Evolutionary conservation across 352 stramenopile species (phyloP).

Genomic region (Phytophthora macrochlamydospora): DNA sequence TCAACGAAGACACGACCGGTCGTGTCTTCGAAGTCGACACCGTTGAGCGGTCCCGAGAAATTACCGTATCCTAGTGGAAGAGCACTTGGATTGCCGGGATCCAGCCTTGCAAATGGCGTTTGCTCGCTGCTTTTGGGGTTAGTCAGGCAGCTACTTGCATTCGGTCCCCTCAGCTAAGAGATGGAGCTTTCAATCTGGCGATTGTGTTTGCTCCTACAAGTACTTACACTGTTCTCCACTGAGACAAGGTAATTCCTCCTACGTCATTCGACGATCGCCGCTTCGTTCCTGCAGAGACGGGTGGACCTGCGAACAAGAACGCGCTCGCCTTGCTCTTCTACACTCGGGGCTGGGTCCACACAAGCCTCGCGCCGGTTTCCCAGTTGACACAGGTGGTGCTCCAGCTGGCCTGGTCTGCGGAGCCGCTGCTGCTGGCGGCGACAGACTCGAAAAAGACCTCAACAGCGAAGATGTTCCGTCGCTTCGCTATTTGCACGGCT

Average conservation of each 20-base stretch:
- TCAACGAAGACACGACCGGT: conserved; percentile 28
- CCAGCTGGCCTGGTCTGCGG: not conserved
- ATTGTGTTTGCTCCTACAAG: no score
- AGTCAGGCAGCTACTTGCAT: no score
- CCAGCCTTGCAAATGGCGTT: no score
- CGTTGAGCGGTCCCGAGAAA: no score
- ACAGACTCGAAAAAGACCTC: conserved; percentile 46
- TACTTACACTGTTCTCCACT: no score
- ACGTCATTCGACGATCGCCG: not conserved
- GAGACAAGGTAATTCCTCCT: no score
- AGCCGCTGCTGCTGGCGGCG: conserved; percentile 5
- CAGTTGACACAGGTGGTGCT: not conserved
- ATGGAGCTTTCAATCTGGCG: no score
- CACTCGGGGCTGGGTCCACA: not conserved
- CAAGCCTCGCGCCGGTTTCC: not conserved
- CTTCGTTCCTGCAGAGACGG: conserved; percentile 1
- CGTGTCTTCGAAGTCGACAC: conserved; percentile 18
- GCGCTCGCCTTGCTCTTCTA: not conserved
- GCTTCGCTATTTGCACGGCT: conserved; percentile 44
- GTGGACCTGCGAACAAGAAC: not conserved
- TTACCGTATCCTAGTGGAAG: no score
- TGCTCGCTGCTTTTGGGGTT: no score
- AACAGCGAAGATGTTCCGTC: conserved; percentile 48
- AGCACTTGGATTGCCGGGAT: no score
- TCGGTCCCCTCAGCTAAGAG: no score